phyloP scores from a whole-genome alignment of 805 yeast genomes.

The Kazachstania kunashirensis region DNA sequence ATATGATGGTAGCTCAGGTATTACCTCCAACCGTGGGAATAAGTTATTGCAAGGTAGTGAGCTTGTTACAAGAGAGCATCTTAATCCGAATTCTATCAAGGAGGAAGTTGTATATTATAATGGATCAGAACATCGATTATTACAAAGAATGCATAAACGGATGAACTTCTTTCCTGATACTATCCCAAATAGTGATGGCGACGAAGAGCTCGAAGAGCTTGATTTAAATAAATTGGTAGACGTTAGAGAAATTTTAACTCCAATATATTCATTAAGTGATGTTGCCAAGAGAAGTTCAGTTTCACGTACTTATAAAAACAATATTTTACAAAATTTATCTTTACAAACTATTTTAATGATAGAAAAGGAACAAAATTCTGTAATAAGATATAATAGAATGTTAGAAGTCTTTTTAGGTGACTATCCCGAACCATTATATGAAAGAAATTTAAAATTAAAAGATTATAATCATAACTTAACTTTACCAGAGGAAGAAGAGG shows the following conservation, averaged over 20 bases:
- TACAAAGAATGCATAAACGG: conserved; percentile 21
- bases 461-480: conserved; percentile 55
- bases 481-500: conserved; percentile 21
- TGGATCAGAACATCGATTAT: conserved; percentile 29
- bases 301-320: conserved; percentile 51
- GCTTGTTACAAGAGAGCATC: conserved; percentile 36
- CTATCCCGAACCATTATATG: conserved; percentile 59
- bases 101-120: conserved; percentile 29
- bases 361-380: conserved; percentile 70
- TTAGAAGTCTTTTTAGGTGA: conserved; percentile 81
- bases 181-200: conserved; percentile 16
- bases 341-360: conserved; percentile 66
- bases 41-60: conserved; percentile 45
- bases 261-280: conserved; percentile 75
- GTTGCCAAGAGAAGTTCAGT: conserved; percentile 61
- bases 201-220: conserved; percentile 30
- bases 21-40: conserved; percentile 45
- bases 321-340: conserved; percentile 52
- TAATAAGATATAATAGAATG: conserved; percentile 59
- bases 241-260: conserved; percentile 54
- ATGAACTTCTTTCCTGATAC: conserved; percentile 17
- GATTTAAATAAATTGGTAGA: conserved; percentile 43
- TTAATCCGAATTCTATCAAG: conserved; percentile 27
- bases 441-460: conserved; percentile 56
- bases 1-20: conserved; percentile 26